A percentile compares a stretch with the other conserved stretches of the same genome.
Conservation (phyloP, 495 filamentous ascomycete genomes). For the Hypoxylon trugodes region DNA sequence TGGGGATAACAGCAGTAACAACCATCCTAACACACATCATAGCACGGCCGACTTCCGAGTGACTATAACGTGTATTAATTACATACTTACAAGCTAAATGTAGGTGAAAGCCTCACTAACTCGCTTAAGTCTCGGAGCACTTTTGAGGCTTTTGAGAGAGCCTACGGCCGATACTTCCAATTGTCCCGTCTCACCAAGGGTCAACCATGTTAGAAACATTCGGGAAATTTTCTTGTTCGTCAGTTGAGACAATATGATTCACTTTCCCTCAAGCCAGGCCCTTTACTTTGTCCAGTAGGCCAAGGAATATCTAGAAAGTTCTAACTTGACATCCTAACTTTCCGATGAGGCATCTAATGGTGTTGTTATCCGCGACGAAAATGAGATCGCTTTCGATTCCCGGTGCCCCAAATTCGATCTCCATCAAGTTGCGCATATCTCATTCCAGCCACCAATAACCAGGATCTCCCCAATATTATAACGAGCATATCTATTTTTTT, state of each 20-base stretch:
- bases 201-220: not conserved
- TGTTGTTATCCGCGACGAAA: not conserved
- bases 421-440: not conserved
- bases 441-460: not conserved
- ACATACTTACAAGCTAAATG: not conserved
- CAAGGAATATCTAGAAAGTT: not conserved
- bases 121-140: not conserved
- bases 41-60: too few species aligned
- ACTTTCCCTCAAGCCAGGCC: not conserved
- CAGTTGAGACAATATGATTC: conserved; percentile 6
- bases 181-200: not conserved
- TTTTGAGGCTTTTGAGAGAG: too few species aligned
- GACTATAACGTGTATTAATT: too few species aligned
- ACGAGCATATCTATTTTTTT: too few species aligned
- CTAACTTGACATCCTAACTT: not conserved
- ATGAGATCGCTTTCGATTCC: not conserved
- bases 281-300: not conserved
- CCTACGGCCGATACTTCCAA: not conserved
- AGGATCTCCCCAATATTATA: not conserved
- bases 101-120: not conserved
- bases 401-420: not conserved
- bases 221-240: not conserved
- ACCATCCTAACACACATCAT: too few species aligned
- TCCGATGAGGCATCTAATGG: conserved; percentile 3
- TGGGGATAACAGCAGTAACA: too few species aligned